phyloP scores from a whole-genome alignment of 768 basidiomycete species.

The Tylopilus plumbeoviolaceoides region DNA sequence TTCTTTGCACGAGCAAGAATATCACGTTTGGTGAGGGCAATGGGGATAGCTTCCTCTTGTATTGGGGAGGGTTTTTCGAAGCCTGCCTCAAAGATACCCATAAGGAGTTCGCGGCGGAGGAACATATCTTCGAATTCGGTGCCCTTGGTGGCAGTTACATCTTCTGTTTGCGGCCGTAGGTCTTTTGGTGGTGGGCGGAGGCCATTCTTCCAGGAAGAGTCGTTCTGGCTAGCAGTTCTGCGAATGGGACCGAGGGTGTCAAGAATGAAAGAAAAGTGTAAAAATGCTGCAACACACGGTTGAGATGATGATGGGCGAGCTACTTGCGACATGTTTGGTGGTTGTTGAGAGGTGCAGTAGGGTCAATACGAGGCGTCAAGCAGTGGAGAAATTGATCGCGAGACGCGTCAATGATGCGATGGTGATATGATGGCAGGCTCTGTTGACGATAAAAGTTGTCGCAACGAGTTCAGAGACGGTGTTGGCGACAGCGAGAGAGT shows the following conservation, averaged over 20 bases:
- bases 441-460: slow-evolving; percentile 10
- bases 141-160: slow-evolving; percentile 92
- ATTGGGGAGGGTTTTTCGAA: slow-evolving; percentile 97
- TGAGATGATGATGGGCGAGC: slow-evolving; percentile 31
- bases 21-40: slow-evolving; percentile 90
- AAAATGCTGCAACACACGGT: slow-evolving; percentile 18
- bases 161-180: slow-evolving; percentile 91
- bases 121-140: slow-evolving; percentile 94
- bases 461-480: slow-evolving; percentile 7
- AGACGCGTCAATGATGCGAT: slow-evolving; percentile 22
- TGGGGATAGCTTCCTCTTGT: slow-evolving; percentile 98
- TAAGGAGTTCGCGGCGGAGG: slow-evolving; percentile 90
- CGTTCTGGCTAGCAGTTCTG: slow-evolving; percentile 29
- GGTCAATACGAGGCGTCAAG: slow-evolving; percentile 6
- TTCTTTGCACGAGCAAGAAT: slow-evolving; percentile 94
- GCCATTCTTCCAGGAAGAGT: slow-evolving; percentile 61
- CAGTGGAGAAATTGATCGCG: slow-evolving; percentile 16
- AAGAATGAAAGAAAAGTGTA: background rate
- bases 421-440: slow-evolving; percentile 13
- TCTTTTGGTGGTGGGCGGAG: slow-evolving; percentile 90
- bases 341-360: slow-evolving; percentile 7
- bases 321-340: slow-evolving; percentile 29
- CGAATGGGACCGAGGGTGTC: background rate
- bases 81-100: slow-evolving; percentile 99
- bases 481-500: slow-evolving; percentile 12